These are phyloP conservation scores for Suhomyces atakaporum DNA, from an alignment of 1,139 yeast genomes.

Conservation along the genomic window DNA sequence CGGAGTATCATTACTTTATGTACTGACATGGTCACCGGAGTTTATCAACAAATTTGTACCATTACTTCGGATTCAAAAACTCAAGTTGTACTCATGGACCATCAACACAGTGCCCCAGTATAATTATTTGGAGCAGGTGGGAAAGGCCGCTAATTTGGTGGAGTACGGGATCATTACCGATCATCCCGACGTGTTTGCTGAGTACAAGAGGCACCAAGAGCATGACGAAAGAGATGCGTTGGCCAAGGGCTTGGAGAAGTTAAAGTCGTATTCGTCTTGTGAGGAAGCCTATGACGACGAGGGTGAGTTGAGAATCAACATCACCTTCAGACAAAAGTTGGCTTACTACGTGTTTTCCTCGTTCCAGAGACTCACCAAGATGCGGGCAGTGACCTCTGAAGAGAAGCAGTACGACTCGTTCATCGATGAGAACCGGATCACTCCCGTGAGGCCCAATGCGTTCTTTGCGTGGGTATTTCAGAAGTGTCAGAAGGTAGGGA, in stretches of 20 bases:
- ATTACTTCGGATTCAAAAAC: conserved; percentile 38
- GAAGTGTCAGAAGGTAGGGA: conserved; percentile 35
- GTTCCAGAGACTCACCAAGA: conserved; percentile 19
- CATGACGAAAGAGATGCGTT: conserved; percentile 10
- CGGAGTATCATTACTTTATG: conserved; percentile 43
- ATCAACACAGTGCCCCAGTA: conserved; percentile 58
- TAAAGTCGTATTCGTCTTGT: conserved; percentile 11
- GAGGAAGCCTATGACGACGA: conserved; percentile 14
- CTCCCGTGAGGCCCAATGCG: conserved; percentile 18
- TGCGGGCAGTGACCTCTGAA: conserved; percentile 22
- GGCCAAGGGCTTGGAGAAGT: conserved; percentile 10
- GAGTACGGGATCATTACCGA: conserved; percentile 65
- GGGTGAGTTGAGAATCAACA: conserved; percentile 19
- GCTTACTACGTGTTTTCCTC: conserved; percentile 19
- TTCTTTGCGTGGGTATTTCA: conserved; percentile 28
- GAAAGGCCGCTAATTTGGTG: conserved; percentile 25
- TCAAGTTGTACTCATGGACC: conserved; percentile 80
- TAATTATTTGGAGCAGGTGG: conserved; percentile 39
- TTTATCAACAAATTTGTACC: conserved; percentile 43
- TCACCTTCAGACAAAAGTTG: conserved; percentile 27
- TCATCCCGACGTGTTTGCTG: conserved; percentile 48
- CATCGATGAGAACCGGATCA: conserved; percentile 30
- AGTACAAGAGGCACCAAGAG: conserved; percentile 14
- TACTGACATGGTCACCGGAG: conserved; percentile 42
- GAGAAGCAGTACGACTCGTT: conserved; percentile 26